Evolutionary conservation across 169 alveolate genomes (phyloP).

Genomic region (Plasmodium gonderi): DNA sequence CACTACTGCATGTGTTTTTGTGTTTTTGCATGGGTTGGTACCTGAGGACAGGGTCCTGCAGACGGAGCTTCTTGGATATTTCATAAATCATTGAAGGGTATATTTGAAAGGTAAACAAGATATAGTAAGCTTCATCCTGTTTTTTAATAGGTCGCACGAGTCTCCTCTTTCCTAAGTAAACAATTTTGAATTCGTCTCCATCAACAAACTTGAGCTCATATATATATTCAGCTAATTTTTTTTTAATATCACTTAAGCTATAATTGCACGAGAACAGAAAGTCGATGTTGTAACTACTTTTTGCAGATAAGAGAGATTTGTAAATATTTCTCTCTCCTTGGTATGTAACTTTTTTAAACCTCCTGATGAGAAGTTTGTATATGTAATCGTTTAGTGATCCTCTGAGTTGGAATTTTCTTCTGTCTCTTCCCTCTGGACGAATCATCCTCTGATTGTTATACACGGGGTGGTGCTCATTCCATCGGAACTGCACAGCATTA

Average conservation of each 20-base stretch:
- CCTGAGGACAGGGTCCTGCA: constrained; percentile 34
- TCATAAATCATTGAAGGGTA: constrained; percentile 41
- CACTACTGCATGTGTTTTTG: too few relatives aligned
- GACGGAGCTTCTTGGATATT: neutral
- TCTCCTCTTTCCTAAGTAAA: constrained; percentile 34
- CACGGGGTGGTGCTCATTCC: too few relatives aligned
- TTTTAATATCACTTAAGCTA: constrained; percentile 26
- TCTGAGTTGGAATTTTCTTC: neutral
- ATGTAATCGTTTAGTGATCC: constrained; percentile 66
- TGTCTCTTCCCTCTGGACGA: neutral
- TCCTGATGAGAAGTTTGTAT: constrained; percentile 27
- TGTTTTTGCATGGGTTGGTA: neutral
- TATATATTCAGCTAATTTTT: constrained; percentile 31
- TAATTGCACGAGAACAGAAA: constrained; percentile 28
- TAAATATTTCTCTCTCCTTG: constrained; percentile 3
- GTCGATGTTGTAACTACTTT: constrained; percentile 32
- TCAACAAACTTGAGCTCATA: constrained; percentile 32
- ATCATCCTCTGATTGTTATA: too few relatives aligned
- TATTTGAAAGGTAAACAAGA: constrained; percentile 26
- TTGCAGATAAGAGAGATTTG: constrained; percentile 18
- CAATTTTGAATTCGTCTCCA: constrained; percentile 1
- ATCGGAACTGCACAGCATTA: too few relatives aligned
- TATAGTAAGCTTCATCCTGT: constrained; percentile 31
- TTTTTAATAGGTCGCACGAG: constrained; percentile 48
- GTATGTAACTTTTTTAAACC: constrained; percentile 18